Conservation (phyloP, 352 stramenopile genomes). For the Phytophthora citrophthora region DNA sequence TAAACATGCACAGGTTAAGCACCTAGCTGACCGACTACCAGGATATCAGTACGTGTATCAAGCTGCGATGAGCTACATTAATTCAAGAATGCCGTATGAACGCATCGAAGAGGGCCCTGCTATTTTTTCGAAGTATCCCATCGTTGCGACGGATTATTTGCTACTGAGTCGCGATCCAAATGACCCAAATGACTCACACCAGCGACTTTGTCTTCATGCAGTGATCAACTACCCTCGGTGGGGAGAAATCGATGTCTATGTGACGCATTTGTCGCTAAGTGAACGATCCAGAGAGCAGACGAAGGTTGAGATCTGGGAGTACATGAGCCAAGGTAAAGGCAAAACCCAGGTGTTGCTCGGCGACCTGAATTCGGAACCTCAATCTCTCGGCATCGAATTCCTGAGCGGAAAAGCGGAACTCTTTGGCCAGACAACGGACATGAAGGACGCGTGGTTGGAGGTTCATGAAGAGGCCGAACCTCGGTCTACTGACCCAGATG, state of each 20-base stretch:
- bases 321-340: slow-evolving; percentile 68
- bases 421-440: slow-evolving; percentile 61
- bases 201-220: slow-evolving; percentile 84
- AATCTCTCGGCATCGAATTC: slow-evolving; percentile 82
- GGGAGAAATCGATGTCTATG: slow-evolving; percentile 84
- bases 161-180: slow-evolving; percentile 82
- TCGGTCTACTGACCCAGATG: slow-evolving; percentile 47
- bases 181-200: slow-evolving; percentile 85
- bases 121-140: slow-evolving; percentile 83
- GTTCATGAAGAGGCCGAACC: slow-evolving; percentile 65
- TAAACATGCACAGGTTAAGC: slow-evolving; percentile 79
- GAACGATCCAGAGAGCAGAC: slow-evolving; percentile 75
- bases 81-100: slow-evolving; percentile 61
- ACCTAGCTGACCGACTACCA: slow-evolving; percentile 64
- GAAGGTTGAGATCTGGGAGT: slow-evolving; percentile 84
- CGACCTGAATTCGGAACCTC: slow-evolving; percentile 89
- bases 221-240: slow-evolving; percentile 70
- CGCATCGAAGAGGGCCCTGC: slow-evolving; percentile 86
- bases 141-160: slow-evolving; percentile 82
- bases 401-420: slow-evolving; percentile 67
- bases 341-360: slow-evolving; percentile 81
- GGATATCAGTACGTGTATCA: slow-evolving; percentile 89
- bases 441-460: slow-evolving; percentile 82
- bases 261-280: slow-evolving; percentile 87
- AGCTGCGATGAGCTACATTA: slow-evolving; percentile 86